Base-by-base conservation (phyloP, 2,329 filamentous ascomycete species). In the Trichoderma sp. region DNA sequence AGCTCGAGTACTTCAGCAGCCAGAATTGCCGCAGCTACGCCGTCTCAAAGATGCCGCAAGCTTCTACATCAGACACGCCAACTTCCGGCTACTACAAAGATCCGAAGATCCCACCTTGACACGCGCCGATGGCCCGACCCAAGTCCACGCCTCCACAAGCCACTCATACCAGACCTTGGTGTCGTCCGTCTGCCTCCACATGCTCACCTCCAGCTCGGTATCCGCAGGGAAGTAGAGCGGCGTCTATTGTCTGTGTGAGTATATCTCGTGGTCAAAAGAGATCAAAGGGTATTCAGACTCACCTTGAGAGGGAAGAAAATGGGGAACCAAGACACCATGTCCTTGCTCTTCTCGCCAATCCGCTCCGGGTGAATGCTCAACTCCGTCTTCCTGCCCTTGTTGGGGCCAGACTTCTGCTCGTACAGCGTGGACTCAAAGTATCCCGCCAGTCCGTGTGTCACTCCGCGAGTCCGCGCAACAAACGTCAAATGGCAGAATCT, bases 291-390 rank as follows among this genome's bases (percentile, higher is more conserved):
- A 9, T 9, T 1, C 1, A 1, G 19, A 75, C 85, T 73, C 81
- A 93, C 93, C 87, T 95, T 96, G 15, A 99, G 80, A 0, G 96
- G 95, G 74, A 99, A 99, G 80, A 94, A 97, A 34, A 99, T 98
- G 1, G 95, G 95, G 76, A 99, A 99, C 95, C 95, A 99, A 63
- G 92, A 96, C 69, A 97, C 96, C 96, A 99, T 99, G 72, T 96
- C 93, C 74, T 90, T 90, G 82, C 93, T 97, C 85, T 98, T 98
- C 65, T 81, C 81, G 64, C 95, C 92, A 78, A 99, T 98, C 34
- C 90, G 91, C 69, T 96, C 90, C 0, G 95, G 96, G 72, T 97
- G 90, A 4, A 91, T 99, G 73, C 92, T 96, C 66, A 99, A 84
- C 79, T 98, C 94, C 5, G 97, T 86, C 70, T 87, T 88, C 26